Conservation (phyloP, 306 rosid species). For the Malus fusca region DNA sequence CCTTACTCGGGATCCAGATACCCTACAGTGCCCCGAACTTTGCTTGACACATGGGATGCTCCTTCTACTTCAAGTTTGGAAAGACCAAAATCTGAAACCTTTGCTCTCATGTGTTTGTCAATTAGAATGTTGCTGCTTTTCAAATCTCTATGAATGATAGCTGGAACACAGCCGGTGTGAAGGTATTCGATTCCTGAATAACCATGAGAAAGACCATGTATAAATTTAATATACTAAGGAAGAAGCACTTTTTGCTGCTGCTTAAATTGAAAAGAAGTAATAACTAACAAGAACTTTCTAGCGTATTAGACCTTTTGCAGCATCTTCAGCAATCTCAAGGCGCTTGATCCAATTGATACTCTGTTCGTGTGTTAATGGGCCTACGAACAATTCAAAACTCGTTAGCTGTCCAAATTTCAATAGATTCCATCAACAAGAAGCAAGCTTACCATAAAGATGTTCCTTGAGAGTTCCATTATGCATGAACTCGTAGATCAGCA, state of each 20-base stretch:
- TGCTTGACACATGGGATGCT: conserved; percentile 89
- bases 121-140: conserved; percentile 96
- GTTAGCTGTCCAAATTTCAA: conserved; percentile 9
- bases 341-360: conserved; percentile 92
- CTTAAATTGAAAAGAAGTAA: background rate
- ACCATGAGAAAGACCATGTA: conserved; percentile 10
- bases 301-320: conserved; percentile 71
- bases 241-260: background rate
- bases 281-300: background rate
- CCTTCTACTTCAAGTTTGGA: conserved; percentile 96
- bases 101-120: conserved; percentile 84
- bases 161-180: conserved; percentile 90
- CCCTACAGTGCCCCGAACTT: conserved; percentile 95
- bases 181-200: conserved; percentile 94
- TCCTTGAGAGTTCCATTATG: conserved; percentile 98
- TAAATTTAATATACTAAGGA: background rate
- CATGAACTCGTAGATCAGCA: conserved; percentile 96
- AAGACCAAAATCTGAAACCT: conserved; percentile 95
- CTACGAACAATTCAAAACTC: conserved; percentile 31
- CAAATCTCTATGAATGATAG: conserved; percentile 86
- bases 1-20: conserved; percentile 96
- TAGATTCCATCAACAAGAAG: conserved; percentile 6
- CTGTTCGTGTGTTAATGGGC: conserved; percentile 51
- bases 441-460: conserved; percentile 80
- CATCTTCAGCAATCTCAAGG: conserved; percentile 90